A percentile compares a stretch with the other conserved stretches of the same genome.
Conservation (phyloP, 2,329 filamentous ascomycete species). For the Pyrenochaeta sp. region DNA sequence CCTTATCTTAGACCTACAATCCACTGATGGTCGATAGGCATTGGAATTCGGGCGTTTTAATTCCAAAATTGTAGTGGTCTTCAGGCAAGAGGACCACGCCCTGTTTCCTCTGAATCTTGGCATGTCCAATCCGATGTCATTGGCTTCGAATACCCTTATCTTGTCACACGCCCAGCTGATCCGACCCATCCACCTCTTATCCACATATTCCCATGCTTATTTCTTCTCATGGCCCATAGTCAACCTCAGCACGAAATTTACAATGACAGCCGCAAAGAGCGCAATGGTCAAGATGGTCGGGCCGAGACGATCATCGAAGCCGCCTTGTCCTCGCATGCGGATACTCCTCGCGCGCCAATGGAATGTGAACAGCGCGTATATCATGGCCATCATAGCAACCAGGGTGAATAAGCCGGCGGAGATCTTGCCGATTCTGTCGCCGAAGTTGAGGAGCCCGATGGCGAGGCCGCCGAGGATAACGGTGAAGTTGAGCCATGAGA, state of each 20-base stretch:
- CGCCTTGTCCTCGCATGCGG: conserved; percentile 86
- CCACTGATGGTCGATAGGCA: too few relatives aligned
- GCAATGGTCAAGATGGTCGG: conserved; percentile 90
- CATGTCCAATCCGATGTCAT: too few relatives aligned
- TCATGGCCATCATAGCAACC: conserved; percentile 93
- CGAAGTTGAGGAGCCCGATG: conserved; percentile 97
- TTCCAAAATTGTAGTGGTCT: too few relatives aligned
- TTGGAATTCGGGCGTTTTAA: too few relatives aligned
- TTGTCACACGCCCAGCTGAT: too few relatives aligned
- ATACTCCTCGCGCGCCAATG: conserved; percentile 98
- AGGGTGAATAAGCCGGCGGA: conserved; percentile 92
- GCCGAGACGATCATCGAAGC: conserved; percentile 95
- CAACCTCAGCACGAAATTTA: conserved; percentile 83
- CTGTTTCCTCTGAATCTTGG: too few relatives aligned
- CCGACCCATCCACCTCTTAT: too few relatives aligned
- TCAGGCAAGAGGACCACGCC: too few relatives aligned
- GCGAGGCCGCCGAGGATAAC: conserved; percentile 96
- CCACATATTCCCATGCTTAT: too few relatives aligned
- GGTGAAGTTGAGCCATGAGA: conserved; percentile 99
- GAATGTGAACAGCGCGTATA: conserved; percentile 93
- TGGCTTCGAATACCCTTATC: too few relatives aligned
- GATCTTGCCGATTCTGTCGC: conserved; percentile 92
- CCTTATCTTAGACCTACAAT: too few relatives aligned
- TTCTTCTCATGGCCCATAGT: conserved; percentile 31
- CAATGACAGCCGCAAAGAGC: conserved; percentile 85